These are phyloP conservation scores for Kurtzmaniella quercitrusa DNA, from an alignment of 1,139 yeast genomes.

Conservation along the genomic window DNA sequence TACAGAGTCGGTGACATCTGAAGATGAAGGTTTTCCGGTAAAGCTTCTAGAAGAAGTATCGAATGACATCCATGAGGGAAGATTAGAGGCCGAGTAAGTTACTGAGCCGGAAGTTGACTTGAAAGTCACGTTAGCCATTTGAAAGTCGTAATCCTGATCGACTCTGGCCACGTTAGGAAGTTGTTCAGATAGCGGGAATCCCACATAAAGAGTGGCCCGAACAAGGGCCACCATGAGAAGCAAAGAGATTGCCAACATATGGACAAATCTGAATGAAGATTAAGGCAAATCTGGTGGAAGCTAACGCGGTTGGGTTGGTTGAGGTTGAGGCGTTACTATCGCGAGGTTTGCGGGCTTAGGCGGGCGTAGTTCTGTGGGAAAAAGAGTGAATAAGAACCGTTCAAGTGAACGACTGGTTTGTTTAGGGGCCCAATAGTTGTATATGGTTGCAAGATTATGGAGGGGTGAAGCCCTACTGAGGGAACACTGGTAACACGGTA, in stretches of 20 bases:
- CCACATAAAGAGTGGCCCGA: slow-evolving; percentile 36
- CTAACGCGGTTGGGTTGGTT: too few relatives aligned
- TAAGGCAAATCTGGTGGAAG: too few relatives aligned
- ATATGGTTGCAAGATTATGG: neutral
- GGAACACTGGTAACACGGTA: neutral
- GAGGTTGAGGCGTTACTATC: too few relatives aligned
- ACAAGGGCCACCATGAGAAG: slow-evolving; percentile 4
- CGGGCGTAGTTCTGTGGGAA: too few relatives aligned
- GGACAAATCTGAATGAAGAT: neutral
- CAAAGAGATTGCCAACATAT: neutral
- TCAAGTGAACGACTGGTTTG: neutral
- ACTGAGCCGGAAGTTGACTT: slow-evolving; percentile 40
- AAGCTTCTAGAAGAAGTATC: slow-evolving; percentile 60
- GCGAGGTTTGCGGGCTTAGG: too few relatives aligned
- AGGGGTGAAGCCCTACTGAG: neutral
- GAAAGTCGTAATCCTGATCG: slow-evolving; percentile 59
- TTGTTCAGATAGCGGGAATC: slow-evolving; percentile 81
- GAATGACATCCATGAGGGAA: slow-evolving; percentile 79
- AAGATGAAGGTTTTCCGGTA: slow-evolving; percentile 61
- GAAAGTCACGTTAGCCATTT: slow-evolving; percentile 70
- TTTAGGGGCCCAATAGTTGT: neutral
- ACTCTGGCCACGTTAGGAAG: slow-evolving; percentile 84
- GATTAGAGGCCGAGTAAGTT: slow-evolving; percentile 48
- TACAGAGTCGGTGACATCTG: slow-evolving; percentile 38
- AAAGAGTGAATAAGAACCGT: too few relatives aligned